Percentiles rank a stretch among this genome's conserved stretches.
Evolutionary conservation across 2,329 filamentous ascomycete species (phyloP).

Genomic region (Colletotrichum salicis): DNA sequence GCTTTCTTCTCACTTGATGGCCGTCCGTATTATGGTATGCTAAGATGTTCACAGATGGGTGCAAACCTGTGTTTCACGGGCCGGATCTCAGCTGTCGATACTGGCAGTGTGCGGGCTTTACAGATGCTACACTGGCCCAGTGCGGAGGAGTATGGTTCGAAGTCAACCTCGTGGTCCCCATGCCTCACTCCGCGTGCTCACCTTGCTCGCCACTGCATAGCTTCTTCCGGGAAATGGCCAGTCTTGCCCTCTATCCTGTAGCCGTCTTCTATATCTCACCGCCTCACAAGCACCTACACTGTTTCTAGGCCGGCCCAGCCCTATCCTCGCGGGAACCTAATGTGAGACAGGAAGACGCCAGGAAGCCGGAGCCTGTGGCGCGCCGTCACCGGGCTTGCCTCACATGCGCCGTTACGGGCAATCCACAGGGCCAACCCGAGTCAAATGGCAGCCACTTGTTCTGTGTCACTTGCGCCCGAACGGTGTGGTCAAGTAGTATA

Average conservation of each 20-base stretch:
- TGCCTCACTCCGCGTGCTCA: not conserved
- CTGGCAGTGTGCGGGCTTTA: not conserved
- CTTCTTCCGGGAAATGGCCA: not conserved
- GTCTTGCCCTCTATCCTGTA: not conserved
- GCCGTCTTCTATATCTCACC: not conserved
- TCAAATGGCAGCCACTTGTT: not conserved
- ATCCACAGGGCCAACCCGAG: not conserved
- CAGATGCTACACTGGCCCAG: not conserved
- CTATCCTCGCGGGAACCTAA: not conserved
- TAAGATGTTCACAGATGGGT: not conserved
- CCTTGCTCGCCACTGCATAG: not conserved
- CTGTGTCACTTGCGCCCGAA: not conserved
- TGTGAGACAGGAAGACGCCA: not conserved
- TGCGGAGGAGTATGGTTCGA: not conserved
- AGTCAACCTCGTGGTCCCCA: not conserved
- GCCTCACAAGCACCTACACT: not conserved
- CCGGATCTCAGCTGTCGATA: not conserved
- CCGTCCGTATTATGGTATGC: not conserved
- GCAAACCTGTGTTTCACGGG: not conserved
- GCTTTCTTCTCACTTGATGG: not conserved
- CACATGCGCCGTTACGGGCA: constrained; percentile 4
- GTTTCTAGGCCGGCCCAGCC: not conserved
- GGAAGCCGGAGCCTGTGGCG: not conserved
- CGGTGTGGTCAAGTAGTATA: not conserved
- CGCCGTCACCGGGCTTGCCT: not conserved